Evolutionary conservation across 257 asterid species (phyloP), one percentile per base, ranked within the genome.

Genomic region (Ophiorrhiza pumila): DNA sequence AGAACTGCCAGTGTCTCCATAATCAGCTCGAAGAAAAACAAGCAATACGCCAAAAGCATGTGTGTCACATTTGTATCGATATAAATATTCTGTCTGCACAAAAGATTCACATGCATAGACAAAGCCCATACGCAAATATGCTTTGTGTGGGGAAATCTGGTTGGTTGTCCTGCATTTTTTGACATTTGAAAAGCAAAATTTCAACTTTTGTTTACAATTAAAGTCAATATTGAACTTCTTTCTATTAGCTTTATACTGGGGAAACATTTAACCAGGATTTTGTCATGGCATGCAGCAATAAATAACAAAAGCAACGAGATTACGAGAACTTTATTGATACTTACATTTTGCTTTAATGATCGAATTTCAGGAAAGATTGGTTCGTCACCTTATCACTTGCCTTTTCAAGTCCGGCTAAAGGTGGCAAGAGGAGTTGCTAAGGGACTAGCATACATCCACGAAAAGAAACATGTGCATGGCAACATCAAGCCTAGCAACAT

Each of bases 401-500:
- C 97, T 0, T 85, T 83, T 13, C 85, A 74, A 63, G 73, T 80
- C 25, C 89, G 99, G 74, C 81, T 94, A 66, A 88, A 83, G 83
- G 82, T 94, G 65, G 98, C 92, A 5, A 87, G 70, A 78, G 99
- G 98, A n/a, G 87, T 94, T 9, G 97, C 99, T 1, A 77, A 84
- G 74, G 99, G 98, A 22, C 83, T 94, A 79, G 75, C 85, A 2
- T 91, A 85, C 89, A 82, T 94, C 80, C 99, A 94, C 60, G 95
- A 85, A 29, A 94, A 94, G 92, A 94, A 85, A 77, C 82, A 85
- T 20, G 99, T 94, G 50, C 99, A 94, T 78, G 98, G 99, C 67
- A 91, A 88, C 82, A 87, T 94, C 43, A 94, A 94, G 74, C 99
- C 99, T 18, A 88, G 91, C 85, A 94, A 94, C 85, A 83, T 94